Evolutionary conservation across 2,329 filamentous ascomycete genomes (phyloP), one percentile per base, ranked within the genome.

Genomic region (Xylaria sp.): DNA sequence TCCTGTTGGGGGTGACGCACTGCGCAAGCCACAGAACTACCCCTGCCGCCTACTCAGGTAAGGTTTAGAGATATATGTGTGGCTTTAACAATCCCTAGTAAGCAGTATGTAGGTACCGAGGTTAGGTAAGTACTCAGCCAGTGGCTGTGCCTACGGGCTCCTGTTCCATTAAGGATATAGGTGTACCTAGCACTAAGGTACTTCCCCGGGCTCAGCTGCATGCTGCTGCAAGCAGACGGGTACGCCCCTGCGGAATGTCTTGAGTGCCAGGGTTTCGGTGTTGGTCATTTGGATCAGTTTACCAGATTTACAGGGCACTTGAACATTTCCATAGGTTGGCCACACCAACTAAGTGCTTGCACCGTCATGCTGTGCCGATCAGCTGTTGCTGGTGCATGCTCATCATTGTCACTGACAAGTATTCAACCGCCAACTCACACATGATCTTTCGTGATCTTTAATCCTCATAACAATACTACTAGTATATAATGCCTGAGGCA

Each of bases 1-100:
- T 51, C 60, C 60, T 59, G 51, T 10, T 57, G 32, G 63, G 70
- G 63, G 70, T 72, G 70, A 70, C 68, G 68, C 62, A 68, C 65
- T 71, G 70, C 64, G 60, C 61, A 66, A 69, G 68, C 69, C 69
- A 71, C 69, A 71, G 27, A 3, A 35, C 8, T 35, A 40, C 29
- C 5, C 5, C 50, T 27, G 27, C n/a, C 5, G 60, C 6, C 29
- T 12, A 29, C 12, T 6, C 32, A 9, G 37, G 8, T 21, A 23
- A 40, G 32, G 35, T 25, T 37, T 35, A 25, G 21, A 12, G n/a
- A 27, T 12, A 12, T 27, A 27, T 12, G 2, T 21, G 55, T 58
- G 55, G 55, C 55, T 58, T 58, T 5, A 44, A 4, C 21, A 3
- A 16, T 2, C 50, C 27, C 25, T 23, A 35, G n/a, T 5, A 44